These are phyloP conservation scores for Picea glauca DNA, from an alignment of 75 land plant genomes.

Conservation along the genomic window DNA sequence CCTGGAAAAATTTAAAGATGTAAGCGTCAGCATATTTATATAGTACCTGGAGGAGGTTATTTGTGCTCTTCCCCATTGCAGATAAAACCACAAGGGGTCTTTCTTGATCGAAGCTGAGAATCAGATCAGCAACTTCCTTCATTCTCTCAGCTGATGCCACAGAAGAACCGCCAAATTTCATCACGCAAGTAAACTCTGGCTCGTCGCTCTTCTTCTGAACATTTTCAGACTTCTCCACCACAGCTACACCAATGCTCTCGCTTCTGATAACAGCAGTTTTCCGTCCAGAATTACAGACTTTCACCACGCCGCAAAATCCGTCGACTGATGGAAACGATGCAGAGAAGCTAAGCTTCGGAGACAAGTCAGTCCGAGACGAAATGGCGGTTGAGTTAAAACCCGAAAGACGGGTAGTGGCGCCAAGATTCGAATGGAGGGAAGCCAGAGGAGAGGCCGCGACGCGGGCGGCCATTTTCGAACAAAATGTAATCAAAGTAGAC, in stretches of 20 bases:
- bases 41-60: conserved; percentile 76
- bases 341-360: not conserved
- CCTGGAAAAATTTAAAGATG: no score
- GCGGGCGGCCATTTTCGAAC: conserved; percentile 4
- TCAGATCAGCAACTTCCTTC: conserved; percentile 86
- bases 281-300: conserved; percentile 2
- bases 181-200: conserved; percentile 58
- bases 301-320: not conserved
- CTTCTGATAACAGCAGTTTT: conserved; percentile 18
- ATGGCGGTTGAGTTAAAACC: not conserved
- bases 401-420: not conserved
- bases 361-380: not conserved
- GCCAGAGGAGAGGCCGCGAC: conserved; percentile 6
- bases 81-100: conserved; percentile 92
- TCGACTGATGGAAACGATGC: not conserved
- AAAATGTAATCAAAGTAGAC: no score
- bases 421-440: not conserved
- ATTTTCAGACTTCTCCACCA: conserved; percentile 25
- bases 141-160: conserved; percentile 90
- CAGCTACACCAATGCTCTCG: conserved; percentile 13
- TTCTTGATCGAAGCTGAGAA: conserved; percentile 76
- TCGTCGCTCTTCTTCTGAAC: conserved; percentile 13
- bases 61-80: conserved; percentile 99
- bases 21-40: no score
- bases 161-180: conserved; percentile 99